Evolutionary conservation across 495 filamentous ascomycete genomes (phyloP).

Genomic region (Cercophora sp.): DNA sequence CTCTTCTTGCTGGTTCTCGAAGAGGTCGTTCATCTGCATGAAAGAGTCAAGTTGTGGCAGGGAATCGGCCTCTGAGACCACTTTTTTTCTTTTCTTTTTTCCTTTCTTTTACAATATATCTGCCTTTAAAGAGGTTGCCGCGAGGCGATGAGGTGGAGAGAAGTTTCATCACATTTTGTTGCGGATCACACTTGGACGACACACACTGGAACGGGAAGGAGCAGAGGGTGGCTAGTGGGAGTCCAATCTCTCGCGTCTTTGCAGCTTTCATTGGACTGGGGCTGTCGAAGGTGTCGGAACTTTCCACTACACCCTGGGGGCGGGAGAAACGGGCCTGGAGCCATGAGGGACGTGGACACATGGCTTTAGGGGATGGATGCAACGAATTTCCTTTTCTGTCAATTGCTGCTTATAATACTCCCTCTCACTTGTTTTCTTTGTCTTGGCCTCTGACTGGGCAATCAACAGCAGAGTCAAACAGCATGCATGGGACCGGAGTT

Average conservation of each 20-base stretch:
- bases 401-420: background rate
- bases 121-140: conserved; percentile 20
- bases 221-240: background rate
- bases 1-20: conserved; percentile 35
- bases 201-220: background rate
- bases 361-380: background rate
- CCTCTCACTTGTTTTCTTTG: background rate
- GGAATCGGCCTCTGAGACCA: conserved; percentile 17
- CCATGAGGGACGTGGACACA: background rate
- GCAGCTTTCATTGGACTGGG: conserved; percentile 18
- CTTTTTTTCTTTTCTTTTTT: conserved; percentile 14
- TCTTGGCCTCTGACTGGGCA: background rate
- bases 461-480: background rate
- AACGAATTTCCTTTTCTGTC: background rate
- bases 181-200: conserved; percentile 6
- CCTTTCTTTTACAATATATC: background rate
- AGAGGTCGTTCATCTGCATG: conserved; percentile 32
- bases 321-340: background rate
- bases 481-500: conserved; percentile 11
- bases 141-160: conserved; percentile 21
- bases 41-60: conserved; percentile 20
- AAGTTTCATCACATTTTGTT: conserved; percentile 7
- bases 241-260: conserved; percentile 2
- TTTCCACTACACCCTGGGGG: background rate
- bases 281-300: conserved; percentile 3